Conservation (phyloP, 192 early-diverging fungal species). For the Globomyces pollinis-pini region DNA sequence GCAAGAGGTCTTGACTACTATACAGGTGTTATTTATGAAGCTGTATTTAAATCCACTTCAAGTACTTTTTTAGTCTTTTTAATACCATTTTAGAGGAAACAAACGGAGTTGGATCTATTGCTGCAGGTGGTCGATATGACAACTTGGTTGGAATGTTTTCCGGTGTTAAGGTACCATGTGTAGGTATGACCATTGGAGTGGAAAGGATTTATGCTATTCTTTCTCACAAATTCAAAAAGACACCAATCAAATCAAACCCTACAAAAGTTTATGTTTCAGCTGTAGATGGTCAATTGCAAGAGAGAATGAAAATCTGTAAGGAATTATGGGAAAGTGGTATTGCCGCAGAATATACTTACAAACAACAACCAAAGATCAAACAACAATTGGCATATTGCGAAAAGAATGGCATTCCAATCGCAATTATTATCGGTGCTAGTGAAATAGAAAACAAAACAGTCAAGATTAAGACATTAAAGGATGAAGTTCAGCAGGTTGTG, state of each 20-base stretch:
- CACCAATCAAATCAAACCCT: conserved; percentile 53
- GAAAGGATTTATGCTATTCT: conserved; percentile 89
- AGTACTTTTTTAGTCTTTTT: conserved; percentile 5
- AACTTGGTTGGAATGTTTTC: conserved; percentile 94
- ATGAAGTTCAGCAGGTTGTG: background rate
- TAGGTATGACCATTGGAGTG: conserved; percentile 91
- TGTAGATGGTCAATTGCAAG: conserved; percentile 74
- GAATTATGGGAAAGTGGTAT: conserved; percentile 92
- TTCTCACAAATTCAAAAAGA: conserved; percentile 44
- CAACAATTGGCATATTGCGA: conserved; percentile 75
- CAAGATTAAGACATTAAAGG: conserved; percentile 57
- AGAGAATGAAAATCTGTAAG: conserved; percentile 75
- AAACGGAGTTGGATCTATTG: conserved; percentile 88
- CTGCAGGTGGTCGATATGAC: conserved; percentile 96
- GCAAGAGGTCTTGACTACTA: conserved; percentile 99
- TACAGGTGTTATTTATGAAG: conserved; percentile 98
- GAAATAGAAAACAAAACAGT: conserved; percentile 76
- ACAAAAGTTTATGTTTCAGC: conserved; percentile 83
- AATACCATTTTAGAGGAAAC: conserved; percentile 49
- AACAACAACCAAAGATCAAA: conserved; percentile 77
- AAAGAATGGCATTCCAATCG: conserved; percentile 79
- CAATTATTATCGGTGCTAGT: conserved; percentile 77
- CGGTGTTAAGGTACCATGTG: conserved; percentile 79
- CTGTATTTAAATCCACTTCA: conserved; percentile 44
- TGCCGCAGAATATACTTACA: conserved; percentile 85